These are phyloP conservation scores for Aspergillus cejpii DNA, from an alignment of 2,329 filamentous ascomycete species.

Conservation along the genomic window DNA sequence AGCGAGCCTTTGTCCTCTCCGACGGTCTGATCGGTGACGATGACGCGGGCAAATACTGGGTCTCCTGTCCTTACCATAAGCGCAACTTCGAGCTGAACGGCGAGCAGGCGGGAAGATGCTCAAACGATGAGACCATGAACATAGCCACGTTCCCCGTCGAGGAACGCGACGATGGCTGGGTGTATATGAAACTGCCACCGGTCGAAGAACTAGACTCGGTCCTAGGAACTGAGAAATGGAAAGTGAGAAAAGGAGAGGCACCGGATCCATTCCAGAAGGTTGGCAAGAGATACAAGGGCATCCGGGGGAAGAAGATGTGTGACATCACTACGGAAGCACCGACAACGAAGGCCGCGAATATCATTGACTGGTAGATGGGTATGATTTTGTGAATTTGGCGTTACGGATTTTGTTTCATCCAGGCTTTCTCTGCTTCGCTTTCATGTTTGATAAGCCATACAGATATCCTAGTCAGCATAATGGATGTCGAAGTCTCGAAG, in stretches of 20 bases:
- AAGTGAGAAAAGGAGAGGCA: constrained; percentile 65
- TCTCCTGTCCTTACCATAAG: constrained; percentile 84
- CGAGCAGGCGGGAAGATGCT: constrained; percentile 60
- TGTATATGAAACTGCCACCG: constrained; percentile 74
- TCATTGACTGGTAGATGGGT: constrained; percentile 31
- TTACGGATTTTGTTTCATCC: no score
- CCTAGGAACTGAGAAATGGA: constrained; percentile 72
- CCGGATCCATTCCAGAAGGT: constrained; percentile 50
- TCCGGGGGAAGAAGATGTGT: constrained; percentile 48
- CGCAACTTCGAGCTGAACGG: constrained; percentile 74
- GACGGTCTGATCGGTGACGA: constrained; percentile 71
- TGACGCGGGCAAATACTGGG: constrained; percentile 61
- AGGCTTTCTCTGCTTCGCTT: not conserved
- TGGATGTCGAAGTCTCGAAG: no score
- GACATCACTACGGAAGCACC: constrained; percentile 15
- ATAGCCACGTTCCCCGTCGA: constrained; percentile 78
- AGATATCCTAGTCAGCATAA: not conserved
- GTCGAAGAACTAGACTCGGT: constrained; percentile 72
- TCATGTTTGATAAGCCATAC: not conserved
- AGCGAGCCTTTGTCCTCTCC: constrained; percentile 79
- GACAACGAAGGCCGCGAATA: constrained; percentile 17
- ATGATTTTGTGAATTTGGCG: not conserved
- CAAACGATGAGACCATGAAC: constrained; percentile 65
- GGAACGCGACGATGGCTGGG: constrained; percentile 65
- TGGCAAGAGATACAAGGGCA: constrained; percentile 50